Evolutionary conservation across 106 monocot genomes (phyloP).

Genomic region (Chionographis japonica): DNA sequence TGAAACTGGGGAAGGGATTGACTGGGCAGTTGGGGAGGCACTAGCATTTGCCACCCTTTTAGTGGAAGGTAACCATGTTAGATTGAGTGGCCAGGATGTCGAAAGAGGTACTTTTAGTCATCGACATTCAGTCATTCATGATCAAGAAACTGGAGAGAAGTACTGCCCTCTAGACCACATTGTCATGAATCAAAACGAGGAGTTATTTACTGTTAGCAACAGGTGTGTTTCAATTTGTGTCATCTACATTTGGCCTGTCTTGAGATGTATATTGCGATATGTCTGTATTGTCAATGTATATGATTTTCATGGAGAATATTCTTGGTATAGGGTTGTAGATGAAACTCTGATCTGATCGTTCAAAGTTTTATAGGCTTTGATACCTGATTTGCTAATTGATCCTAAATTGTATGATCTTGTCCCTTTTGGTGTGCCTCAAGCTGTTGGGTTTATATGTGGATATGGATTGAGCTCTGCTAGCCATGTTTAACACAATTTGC

Average conservation of each 20-base stretch:
- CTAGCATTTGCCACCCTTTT: constrained; percentile 97
- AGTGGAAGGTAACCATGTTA: constrained; percentile 91
- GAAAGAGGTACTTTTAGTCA: constrained; percentile 99
- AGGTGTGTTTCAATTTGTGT: constrained; percentile 36
- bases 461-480: no score
- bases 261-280: no score
- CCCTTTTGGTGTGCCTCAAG: no score
- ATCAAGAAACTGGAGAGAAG: constrained; percentile 68
- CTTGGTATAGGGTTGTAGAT: no score
- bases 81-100: constrained; percentile 97
- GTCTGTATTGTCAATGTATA: no score
- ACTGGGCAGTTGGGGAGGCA: constrained; percentile 91
- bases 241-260: background rate
- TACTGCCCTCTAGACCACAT: constrained; percentile 85
- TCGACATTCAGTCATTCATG: constrained; percentile 84
- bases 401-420: no score
- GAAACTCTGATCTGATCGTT: no score
- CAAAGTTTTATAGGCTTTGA: no score
- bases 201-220: constrained; percentile 98
- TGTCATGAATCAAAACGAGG: constrained; percentile 68
- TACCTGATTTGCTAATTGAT: no score
- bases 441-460: no score
- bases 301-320: no score
- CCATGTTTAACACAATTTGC: no score
- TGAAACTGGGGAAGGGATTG: constrained; percentile 83